A percentile compares a stretch with the other conserved stretches of the same genome.
Conservation (phyloP, 768 basidiomycete genomes). For the Mycena indigotica region DNA sequence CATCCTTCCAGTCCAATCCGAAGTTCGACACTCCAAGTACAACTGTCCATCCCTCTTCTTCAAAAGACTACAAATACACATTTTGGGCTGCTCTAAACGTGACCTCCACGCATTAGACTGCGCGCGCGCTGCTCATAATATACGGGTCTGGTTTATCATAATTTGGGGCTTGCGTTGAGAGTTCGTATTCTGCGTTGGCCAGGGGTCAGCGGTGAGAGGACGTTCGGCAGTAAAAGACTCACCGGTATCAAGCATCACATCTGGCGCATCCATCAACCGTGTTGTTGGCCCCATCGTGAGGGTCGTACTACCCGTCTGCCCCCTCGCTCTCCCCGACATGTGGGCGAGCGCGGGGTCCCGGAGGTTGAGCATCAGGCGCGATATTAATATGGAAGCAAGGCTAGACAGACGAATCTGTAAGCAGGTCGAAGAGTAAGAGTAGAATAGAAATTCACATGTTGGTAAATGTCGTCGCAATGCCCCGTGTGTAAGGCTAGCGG, state of each 20-base stretch:
- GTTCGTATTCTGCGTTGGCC: background rate
- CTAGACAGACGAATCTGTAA: background rate
- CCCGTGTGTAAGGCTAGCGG: slow-evolving; percentile 8
- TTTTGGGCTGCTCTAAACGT: no score
- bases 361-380: slow-evolving; percentile 18
- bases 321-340: background rate
- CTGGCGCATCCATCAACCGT: background rate
- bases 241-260: background rate
- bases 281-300: background rate
- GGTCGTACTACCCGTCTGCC: background rate
- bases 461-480: slow-evolving; percentile 9
- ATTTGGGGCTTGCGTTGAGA: background rate
- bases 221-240: no score
- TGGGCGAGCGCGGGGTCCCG: slow-evolving; percentile 14
- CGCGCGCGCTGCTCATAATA: no score
- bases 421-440: background rate
- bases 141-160: background rate
- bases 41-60: no score
- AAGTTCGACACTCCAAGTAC: no score
- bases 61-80: no score
- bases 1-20: no score
- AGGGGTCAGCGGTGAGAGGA: no score
- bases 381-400: slow-evolving; percentile 13
- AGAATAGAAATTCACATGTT: slow-evolving; percentile 7
- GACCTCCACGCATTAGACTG: no score